Evolutionary conservation across 331 rosid species (phyloP).

Genomic region (Rosa hybrid): DNA sequence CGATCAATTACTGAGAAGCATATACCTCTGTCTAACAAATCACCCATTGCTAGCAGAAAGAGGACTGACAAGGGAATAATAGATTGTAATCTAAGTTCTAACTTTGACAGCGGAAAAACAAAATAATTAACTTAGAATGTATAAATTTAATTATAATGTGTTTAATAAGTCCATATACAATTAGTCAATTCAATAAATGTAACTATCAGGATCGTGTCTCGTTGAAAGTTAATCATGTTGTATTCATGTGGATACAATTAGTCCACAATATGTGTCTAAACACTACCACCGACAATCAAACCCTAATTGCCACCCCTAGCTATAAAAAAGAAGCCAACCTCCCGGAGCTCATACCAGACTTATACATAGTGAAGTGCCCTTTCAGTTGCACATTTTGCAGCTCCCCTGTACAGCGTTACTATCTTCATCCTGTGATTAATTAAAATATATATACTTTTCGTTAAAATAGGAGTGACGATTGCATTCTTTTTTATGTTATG

Average conservation of each 20-base stretch:
- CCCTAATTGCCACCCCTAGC: constrained; percentile 1
- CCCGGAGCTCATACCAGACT: background rate
- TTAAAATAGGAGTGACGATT: constrained; percentile 31
- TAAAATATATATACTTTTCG: background rate
- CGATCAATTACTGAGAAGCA: too few species aligned
- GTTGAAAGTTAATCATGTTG: background rate
- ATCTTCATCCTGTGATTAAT: background rate
- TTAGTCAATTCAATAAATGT: background rate
- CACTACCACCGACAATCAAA: background rate
- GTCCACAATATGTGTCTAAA: background rate
- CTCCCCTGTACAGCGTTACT: background rate
- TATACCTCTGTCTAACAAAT: too few species aligned
- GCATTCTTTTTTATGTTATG: constrained; percentile 20
- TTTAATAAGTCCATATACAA: too few species aligned
- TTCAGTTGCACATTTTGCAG: constrained; percentile 15
- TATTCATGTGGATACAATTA: background rate
- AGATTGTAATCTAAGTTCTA: too few species aligned
- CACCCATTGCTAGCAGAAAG: background rate
- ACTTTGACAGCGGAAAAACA: too few species aligned
- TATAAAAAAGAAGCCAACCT: background rate
- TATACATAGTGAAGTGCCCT: background rate
- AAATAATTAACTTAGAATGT: too few species aligned
- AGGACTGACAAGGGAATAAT: background rate
- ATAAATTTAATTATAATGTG: too few species aligned
- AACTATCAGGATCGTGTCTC: background rate